A percentile compares a stretch with the other conserved stretches of the same genome.
Evolutionary conservation across 208 protist genomes (phyloP).

Genomic region (Acanthamoeba royreba): DNA sequence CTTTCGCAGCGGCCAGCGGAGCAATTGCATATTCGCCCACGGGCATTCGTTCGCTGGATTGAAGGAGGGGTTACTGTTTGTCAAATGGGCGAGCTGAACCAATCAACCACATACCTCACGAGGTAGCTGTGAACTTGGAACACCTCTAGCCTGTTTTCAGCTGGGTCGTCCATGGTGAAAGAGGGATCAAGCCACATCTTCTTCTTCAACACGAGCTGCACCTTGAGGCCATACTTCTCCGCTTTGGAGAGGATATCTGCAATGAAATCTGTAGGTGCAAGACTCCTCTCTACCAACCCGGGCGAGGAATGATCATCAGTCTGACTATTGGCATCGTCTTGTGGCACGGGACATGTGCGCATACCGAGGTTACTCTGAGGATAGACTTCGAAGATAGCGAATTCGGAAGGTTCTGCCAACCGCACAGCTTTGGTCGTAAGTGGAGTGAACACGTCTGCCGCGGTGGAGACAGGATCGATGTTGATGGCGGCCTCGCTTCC

Average conservation of each 20-base stretch:
- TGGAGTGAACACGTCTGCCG: not conserved
- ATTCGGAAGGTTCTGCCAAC: not conserved
- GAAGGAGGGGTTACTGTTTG: too few species aligned
- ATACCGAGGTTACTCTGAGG: not conserved
- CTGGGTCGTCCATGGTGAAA: not conserved
- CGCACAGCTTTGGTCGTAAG: not conserved
- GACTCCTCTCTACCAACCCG: not conserved
- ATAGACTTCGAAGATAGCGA: conserved; percentile 6
- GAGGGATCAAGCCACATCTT: not conserved
- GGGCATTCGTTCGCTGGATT: not conserved
- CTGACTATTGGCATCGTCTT: not conserved
- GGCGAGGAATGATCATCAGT: not conserved
- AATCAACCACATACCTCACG: not conserved
- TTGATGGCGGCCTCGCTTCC: not conserved
- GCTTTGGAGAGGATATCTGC: not conserved
- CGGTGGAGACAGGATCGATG: not conserved
- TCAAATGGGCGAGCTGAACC: not conserved
- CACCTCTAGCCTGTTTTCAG: not conserved
- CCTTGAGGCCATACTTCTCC: not conserved
- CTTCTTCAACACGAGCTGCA: not conserved
- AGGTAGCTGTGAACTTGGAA: not conserved
- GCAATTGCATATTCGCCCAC: not conserved
- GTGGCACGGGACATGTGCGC: not conserved
- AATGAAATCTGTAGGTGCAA: not conserved
- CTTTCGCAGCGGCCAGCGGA: not conserved